Evolutionary conservation across 225 moss, liverwort and hornwort species (phyloP), one percentile per base, ranked within the genome.

Genomic region (Bryoerythrophyllum caledonicum): DNA sequence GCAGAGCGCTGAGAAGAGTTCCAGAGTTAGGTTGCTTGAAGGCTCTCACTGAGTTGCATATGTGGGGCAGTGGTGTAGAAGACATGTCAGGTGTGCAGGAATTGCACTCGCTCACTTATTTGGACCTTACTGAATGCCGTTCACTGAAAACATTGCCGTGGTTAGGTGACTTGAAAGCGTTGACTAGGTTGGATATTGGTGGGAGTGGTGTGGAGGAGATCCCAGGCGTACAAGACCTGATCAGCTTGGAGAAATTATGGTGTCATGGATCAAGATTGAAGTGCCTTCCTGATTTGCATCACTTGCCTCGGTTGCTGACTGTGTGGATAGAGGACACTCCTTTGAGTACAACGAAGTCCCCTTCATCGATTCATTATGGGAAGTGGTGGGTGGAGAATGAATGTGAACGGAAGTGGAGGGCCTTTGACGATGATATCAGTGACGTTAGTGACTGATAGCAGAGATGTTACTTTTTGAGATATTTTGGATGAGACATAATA

Each of bases 301-400:
- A 7, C 48, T 48, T 48, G 48, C 48, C 48, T 48, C 48, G 6
- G 6, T 48, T 48, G 14, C 13, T 3, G 4, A 13, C 0, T 1
- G 44, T 44, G 34, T 0, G 0, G 0, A 8, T 69, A 48, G 1
- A 1, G 5, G 17, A 1, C 16, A 17, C 17, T 48, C 48, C 17
- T 48, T 48, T 48, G 1, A 48, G 48, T 48, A 48, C 5, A 17
- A 48, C 19, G 6, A 13, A 19, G 38, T 38, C 38, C 19, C 48
- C 48, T 6, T 7, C 48, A 48, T 48, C 19, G 17, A 14, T 17
- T 48, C 1, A 48, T 48, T 48, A 17, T 48, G 17, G 21, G 21
- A 35, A 34, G 14, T 0, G 0, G 0, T 0, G 0, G 0, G 13
- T 21, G 3, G 0, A n/a, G 10, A 52, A 19, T 10, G 2, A 2